These are phyloP conservation scores for Tulasnella sp. DNA, from an alignment of 768 basidiomycete species.

Conservation along the genomic window DNA sequence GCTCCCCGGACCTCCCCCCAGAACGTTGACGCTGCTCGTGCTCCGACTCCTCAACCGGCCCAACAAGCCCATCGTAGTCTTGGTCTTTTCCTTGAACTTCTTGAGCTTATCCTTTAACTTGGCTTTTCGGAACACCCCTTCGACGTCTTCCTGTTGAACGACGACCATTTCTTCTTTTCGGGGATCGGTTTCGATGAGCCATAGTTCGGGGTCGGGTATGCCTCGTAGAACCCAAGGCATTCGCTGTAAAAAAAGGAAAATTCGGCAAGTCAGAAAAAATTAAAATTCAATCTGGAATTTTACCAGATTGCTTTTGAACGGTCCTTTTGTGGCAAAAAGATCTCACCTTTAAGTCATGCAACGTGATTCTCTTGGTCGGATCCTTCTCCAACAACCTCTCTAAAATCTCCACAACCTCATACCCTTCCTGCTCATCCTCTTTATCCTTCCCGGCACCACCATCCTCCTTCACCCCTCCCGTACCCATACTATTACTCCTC, in stretches of 20 bases:
- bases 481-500: background rate
- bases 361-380: slow-evolving; percentile 57
- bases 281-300: slow-evolving; percentile 27
- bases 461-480: background rate
- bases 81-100: slow-evolving; percentile 30
- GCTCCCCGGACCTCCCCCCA: background rate
- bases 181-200: slow-evolving; percentile 60
- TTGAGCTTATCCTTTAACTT: slow-evolving; percentile 30
- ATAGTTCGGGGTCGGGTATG: slow-evolving; percentile 54
- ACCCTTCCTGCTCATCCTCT: slow-evolving; percentile 44
- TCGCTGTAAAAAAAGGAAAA: slow-evolving; percentile 21
- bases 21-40: slow-evolving; percentile 19
- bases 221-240: slow-evolving; percentile 59
- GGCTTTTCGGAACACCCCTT: slow-evolving; percentile 36
- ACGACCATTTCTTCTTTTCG: slow-evolving; percentile 42
- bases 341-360: slow-evolving; percentile 75
- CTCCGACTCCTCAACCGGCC: slow-evolving; percentile 15
- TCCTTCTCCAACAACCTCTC: slow-evolving; percentile 76
- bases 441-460: slow-evolving; percentile 31
- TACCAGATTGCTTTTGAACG: slow-evolving; percentile 16
- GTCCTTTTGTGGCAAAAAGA: slow-evolving; percentile 26
- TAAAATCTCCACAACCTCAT: slow-evolving; percentile 62
- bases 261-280: too few species aligned
- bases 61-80: slow-evolving; percentile 22
- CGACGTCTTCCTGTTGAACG: slow-evolving; percentile 71